Conservation (phyloP, 2,329 filamentous ascomycete species). For the Claviceps sorghi region DNA sequence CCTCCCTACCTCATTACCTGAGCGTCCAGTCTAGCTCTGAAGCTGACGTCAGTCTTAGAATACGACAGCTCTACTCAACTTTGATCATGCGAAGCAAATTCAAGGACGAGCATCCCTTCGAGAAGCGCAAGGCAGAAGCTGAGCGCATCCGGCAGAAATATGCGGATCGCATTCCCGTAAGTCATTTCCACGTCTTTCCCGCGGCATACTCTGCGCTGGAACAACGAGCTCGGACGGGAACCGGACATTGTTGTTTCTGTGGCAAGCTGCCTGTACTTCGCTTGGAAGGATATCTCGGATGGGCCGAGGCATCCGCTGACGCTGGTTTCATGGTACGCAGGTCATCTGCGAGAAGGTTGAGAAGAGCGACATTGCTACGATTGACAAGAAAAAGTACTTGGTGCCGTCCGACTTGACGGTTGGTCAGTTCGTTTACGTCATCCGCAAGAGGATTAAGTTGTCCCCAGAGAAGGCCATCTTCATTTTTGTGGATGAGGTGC, state of each 20-base stretch:
- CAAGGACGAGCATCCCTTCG: constrained; percentile 99
- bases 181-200: constrained; percentile 22
- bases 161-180: constrained; percentile 90
- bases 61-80: constrained; percentile 11
- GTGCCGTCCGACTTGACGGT: constrained; percentile 96
- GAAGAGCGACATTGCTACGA: constrained; percentile 97
- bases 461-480: constrained; percentile 99
- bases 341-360: constrained; percentile 99
- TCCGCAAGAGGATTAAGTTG: constrained; percentile 99
- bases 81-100: constrained; percentile 91
- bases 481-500: constrained; percentile 98
- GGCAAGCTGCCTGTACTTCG: no score
- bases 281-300: no score
- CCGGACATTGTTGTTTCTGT: neutral
- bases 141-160: constrained; percentile 99
- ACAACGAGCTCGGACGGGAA: neutral
- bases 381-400: constrained; percentile 99
- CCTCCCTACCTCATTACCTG: neutral
- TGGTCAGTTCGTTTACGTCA: constrained; percentile 99
- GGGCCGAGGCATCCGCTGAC: neutral
- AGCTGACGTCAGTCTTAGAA: constrained; percentile 1
- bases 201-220: neutral
- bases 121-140: constrained; percentile 99
- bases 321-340: constrained; percentile 29
- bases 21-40: neutral